Evolutionary conservation across 2,329 filamentous ascomycete species (phyloP).

Genomic region (Aschersonia sp.): DNA sequence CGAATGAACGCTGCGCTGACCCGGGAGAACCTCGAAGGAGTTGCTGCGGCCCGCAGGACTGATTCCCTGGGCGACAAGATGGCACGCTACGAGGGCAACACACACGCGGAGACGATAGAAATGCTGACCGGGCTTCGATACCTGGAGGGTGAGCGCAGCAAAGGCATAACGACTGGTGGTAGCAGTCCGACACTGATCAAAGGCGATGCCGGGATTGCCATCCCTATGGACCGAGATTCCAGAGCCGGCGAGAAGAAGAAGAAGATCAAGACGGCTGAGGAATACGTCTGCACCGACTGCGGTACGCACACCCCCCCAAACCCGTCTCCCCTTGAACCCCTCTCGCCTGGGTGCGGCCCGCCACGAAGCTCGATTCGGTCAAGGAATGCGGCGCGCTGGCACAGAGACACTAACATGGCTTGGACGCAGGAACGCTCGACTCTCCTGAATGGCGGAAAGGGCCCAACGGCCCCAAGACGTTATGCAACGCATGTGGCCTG

Average conservation of each 20-base stretch:
- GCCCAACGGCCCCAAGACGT: constrained; percentile 79
- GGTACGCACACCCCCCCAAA: constrained; percentile 34
- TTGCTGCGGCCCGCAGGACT: constrained; percentile 45
- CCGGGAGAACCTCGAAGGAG: constrained; percentile 65
- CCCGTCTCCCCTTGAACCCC: background rate
- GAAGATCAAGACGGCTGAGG: constrained; percentile 69
- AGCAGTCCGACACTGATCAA: constrained; percentile 67
- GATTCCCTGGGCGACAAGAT: constrained; percentile 78
- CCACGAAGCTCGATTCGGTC: no score
- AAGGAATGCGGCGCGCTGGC: no score
- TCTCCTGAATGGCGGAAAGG: constrained; percentile 95
- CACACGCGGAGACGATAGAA: constrained; percentile 77
- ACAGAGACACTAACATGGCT: background rate
- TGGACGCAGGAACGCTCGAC: constrained; percentile 53
- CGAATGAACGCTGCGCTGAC: constrained; percentile 61
- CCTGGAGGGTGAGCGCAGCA: constrained; percentile 74
- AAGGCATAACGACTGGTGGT: constrained; percentile 76
- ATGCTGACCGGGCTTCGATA: constrained; percentile 84
- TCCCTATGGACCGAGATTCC: constrained; percentile 63
- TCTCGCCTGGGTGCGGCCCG: background rate
- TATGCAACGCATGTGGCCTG: constrained; percentile 87
- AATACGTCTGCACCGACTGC: constrained; percentile 93
- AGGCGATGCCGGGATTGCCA: constrained; percentile 76
- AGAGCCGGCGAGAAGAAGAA: constrained; percentile 68
- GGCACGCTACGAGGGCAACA: constrained; percentile 62